Conservation (phyloP, 768 basidiomycete species). For the Amanita pseudoporphyria region DNA sequence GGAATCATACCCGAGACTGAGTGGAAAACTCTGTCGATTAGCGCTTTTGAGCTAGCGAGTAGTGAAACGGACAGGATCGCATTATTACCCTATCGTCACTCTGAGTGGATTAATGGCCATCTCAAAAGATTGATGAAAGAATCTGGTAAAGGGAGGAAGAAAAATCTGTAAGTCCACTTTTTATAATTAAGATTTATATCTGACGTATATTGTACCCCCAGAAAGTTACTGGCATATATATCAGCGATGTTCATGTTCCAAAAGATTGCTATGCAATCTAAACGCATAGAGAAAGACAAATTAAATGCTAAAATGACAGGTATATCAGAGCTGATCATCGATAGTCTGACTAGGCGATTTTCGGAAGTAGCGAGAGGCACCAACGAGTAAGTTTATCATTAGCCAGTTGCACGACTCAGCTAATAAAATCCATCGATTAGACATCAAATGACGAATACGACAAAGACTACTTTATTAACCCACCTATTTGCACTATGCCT, state of each 20-base stretch:
- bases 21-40: constrained; percentile 59
- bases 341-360: constrained; percentile 71
- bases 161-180: constrained; percentile 42
- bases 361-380: constrained; percentile 66
- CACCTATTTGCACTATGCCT: constrained; percentile 79
- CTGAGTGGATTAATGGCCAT: constrained; percentile 66
- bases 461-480: constrained; percentile 62
- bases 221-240: constrained; percentile 74
- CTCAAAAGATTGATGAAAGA: constrained; percentile 34
- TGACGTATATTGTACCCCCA: constrained; percentile 18
- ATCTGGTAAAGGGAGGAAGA: constrained; percentile 46
- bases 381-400: constrained; percentile 37
- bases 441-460: constrained; percentile 49
- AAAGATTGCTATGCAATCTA: constrained; percentile 26
- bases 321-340: constrained; percentile 57
- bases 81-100: constrained; percentile 52
- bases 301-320: constrained; percentile 46
- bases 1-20: constrained; percentile 75
- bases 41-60: constrained; percentile 42
- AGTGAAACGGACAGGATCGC: constrained; percentile 38
- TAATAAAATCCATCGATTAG: not conserved
- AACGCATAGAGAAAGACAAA: constrained; percentile 37
- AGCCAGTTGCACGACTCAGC: not conserved
- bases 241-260: constrained; percentile 73
- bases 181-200: not conserved